Evolutionary conservation across 2,329 filamentous ascomycete genomes (phyloP).

Genomic region (Metarhizium guizhouense): DNA sequence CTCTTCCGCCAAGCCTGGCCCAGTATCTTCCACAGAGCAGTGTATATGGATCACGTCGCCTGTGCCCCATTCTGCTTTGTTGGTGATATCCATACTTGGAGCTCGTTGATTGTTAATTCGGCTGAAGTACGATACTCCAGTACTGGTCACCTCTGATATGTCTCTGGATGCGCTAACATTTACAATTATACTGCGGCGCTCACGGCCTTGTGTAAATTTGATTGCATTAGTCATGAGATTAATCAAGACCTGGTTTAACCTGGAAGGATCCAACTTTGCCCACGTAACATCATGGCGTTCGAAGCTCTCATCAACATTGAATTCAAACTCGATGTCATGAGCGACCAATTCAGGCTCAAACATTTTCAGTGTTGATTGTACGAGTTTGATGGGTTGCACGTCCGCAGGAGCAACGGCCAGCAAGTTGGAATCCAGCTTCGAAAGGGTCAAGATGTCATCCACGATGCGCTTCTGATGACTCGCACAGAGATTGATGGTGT

Average conservation of each 20-base stretch:
- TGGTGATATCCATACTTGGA: conserved; percentile 32
- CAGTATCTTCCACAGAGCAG: conserved; percentile 64
- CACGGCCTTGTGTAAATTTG: conserved; percentile 55
- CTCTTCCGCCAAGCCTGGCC: conserved; percentile 54
- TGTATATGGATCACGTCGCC: conserved; percentile 65
- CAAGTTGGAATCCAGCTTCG: conserved; percentile 62
- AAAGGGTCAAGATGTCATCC: conserved; percentile 57
- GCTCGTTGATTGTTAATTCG: conserved; percentile 29
- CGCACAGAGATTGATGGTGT: conserved; percentile 71
- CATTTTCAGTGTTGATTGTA: conserved; percentile 65
- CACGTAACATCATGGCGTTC: conserved; percentile 56
- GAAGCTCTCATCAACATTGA: conserved; percentile 60
- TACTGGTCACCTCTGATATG: conserved; percentile 30
- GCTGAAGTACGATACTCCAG: conserved; percentile 38
- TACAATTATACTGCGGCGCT: conserved; percentile 51
- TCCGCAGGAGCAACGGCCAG: conserved; percentile 62
- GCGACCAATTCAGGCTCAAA: conserved; percentile 67
- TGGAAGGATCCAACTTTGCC: conserved; percentile 67
- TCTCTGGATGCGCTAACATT: conserved; percentile 54
- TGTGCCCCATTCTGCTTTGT: conserved; percentile 58
- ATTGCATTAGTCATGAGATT: conserved; percentile 64
- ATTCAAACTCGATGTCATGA: conserved; percentile 62
- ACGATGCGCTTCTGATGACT: conserved; percentile 70
- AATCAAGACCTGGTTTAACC: conserved; percentile 66
- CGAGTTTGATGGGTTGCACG: conserved; percentile 58